phyloP scores from a whole-genome alignment of 805 yeast genomes.

The Candida chauliodis region DNA sequence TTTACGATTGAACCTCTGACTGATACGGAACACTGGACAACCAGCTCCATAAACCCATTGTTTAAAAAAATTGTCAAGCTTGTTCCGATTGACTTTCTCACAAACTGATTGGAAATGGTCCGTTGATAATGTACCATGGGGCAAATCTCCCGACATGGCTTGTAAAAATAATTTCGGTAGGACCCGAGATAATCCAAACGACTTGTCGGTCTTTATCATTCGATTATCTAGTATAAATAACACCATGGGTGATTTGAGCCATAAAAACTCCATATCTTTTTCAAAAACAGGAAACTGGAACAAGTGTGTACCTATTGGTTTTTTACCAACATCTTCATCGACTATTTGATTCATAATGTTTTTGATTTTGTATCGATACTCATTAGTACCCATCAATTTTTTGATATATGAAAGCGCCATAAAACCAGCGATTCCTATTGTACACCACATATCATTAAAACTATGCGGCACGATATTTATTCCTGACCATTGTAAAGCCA shows the following conservation, averaged over 20 bases:
- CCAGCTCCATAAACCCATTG: conserved; percentile 94
- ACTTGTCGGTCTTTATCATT: conserved; percentile 94
- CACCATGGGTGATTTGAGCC: conserved; percentile 81
- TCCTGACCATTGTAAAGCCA: conserved; percentile 92
- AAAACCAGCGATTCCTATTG: conserved; percentile 76
- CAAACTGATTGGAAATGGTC: conserved; percentile 89
- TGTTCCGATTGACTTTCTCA: conserved; percentile 87
- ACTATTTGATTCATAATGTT: conserved; percentile 63
- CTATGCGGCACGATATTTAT: conserved; percentile 80
- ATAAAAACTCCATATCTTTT: conserved; percentile 63
- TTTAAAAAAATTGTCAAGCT: conserved; percentile 76
- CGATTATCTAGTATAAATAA: conserved; percentile 80
- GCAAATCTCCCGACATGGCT: conserved; percentile 92
- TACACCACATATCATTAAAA: conserved; percentile 83
- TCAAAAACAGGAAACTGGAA: conserved; percentile 61
- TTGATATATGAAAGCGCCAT: conserved; percentile 75
- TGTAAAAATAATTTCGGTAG: conserved; percentile 88
- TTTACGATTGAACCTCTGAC: conserved; percentile 91
- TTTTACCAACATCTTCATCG: conserved; percentile 69
- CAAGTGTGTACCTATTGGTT: conserved; percentile 75
- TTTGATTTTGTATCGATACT: conserved; percentile 69
- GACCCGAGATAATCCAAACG: conserved; percentile 88
- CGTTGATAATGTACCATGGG: conserved; percentile 72
- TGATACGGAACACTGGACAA: conserved; percentile 80
- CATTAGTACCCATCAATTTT: conserved; percentile 77